Evolutionary conservation across 2,329 filamentous ascomycete species (phyloP).

Genomic region (Zymoseptoria tritici): DNA sequence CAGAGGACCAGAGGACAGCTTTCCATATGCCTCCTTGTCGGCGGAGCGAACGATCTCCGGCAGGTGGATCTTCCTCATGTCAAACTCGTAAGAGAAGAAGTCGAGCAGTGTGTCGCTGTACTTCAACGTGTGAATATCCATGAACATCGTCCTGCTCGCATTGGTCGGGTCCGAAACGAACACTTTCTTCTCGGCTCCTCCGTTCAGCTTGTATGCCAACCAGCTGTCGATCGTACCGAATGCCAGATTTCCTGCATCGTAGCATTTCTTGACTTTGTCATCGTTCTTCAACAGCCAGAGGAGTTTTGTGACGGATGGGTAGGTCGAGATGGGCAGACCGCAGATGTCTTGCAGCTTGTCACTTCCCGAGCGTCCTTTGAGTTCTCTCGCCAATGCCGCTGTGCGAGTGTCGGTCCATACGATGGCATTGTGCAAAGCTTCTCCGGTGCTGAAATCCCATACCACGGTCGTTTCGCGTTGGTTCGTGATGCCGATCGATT

Average conservation of each 20-base stretch:
- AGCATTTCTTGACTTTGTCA: constrained; percentile 61
- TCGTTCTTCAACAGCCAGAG: constrained; percentile 73
- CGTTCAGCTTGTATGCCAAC: constrained; percentile 79
- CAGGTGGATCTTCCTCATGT: constrained; percentile 62
- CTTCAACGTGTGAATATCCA: constrained; percentile 73
- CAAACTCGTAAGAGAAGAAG: constrained; percentile 65
- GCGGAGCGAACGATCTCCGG: constrained; percentile 79
- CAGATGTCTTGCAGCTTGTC: constrained; percentile 64
- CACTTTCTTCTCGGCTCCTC: constrained; percentile 54
- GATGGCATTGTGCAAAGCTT: constrained; percentile 75
- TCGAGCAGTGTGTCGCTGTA: constrained; percentile 71
- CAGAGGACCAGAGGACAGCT: constrained; percentile 56
- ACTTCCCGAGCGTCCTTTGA: constrained; percentile 60
- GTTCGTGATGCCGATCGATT: constrained; percentile 77
- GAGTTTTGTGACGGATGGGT: constrained; percentile 82
- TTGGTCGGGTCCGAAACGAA: constrained; percentile 84
- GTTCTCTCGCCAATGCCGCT: constrained; percentile 64
- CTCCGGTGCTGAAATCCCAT: constrained; percentile 74
- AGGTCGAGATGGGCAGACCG: constrained; percentile 78
- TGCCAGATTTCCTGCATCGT: constrained; percentile 69
- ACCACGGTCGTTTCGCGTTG: constrained; percentile 83
- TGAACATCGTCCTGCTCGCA: constrained; percentile 87
- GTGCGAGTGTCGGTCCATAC: constrained; percentile 88
- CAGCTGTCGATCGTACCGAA: constrained; percentile 87
- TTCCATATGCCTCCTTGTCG: constrained; percentile 64